These are phyloP conservation scores for Tulasnella sp. DNA, from an alignment of 768 basidiomycete genomes.

Conservation along the genomic window DNA sequence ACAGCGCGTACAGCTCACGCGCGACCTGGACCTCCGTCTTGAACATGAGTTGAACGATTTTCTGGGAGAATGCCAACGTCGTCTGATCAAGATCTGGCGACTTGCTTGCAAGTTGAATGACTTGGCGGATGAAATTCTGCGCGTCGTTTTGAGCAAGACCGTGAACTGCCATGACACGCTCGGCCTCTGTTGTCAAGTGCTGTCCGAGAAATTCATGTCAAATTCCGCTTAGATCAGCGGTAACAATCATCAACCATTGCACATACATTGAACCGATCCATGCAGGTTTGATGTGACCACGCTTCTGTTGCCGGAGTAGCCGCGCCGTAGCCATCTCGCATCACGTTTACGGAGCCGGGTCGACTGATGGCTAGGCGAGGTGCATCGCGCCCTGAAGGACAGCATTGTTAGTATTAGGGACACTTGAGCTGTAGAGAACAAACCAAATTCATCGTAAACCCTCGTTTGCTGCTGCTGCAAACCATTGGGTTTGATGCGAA, in stretches of 20 bases:
- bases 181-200: slow-evolving; percentile 51
- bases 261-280: slow-evolving; percentile 77
- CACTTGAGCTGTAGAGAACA: slow-evolving; percentile 17
- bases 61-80: slow-evolving; percentile 87
- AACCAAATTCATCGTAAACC: slow-evolving; percentile 94
- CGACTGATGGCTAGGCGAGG: slow-evolving; percentile 50
- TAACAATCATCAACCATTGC: neutral
- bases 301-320: slow-evolving; percentile 53
- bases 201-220: slow-evolving; percentile 28
- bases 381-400: slow-evolving; percentile 37
- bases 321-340: slow-evolving; percentile 32
- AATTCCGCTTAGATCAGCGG: neutral
- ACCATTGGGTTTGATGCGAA: slow-evolving; percentile 75
- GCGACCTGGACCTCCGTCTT: slow-evolving; percentile 78
- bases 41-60: slow-evolving; percentile 90
- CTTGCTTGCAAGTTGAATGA: slow-evolving; percentile 69
- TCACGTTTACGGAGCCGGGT: slow-evolving; percentile 46
- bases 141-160: slow-evolving; percentile 68
- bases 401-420: slow-evolving; percentile 12
- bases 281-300: slow-evolving; percentile 19
- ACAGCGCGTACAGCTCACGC: slow-evolving; percentile 82
- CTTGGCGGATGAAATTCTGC: slow-evolving; percentile 70
- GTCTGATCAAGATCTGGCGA: slow-evolving; percentile 74
- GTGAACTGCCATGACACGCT: slow-evolving; percentile 65
- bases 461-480: slow-evolving; percentile 69